These are phyloP conservation scores for Phialocephala subalpina DNA, from an alignment of 2,329 filamentous ascomycete species.

Conservation along the genomic window DNA sequence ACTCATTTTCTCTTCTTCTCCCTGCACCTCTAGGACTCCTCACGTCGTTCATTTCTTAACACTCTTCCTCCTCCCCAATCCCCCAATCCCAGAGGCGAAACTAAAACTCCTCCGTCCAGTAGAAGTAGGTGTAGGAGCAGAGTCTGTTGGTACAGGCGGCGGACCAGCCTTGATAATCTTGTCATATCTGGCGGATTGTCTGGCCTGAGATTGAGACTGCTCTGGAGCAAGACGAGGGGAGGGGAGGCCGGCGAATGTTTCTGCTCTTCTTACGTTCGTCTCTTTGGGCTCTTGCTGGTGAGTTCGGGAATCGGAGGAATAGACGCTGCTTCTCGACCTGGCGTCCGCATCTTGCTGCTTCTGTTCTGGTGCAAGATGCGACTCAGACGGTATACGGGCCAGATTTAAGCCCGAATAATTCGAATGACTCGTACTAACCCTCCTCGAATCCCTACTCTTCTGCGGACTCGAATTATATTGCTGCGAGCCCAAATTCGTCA, in stretches of 20 bases:
- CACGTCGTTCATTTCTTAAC: conserved; percentile 6
- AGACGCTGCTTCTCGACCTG: neutral
- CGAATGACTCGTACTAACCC: neutral
- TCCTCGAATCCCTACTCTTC: neutral
- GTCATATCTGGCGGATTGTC: conserved; percentile 30
- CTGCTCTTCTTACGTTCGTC: neutral
- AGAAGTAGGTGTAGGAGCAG: conserved; percentile 15
- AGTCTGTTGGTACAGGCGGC: conserved; percentile 22
- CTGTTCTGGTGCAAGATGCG: neutral
- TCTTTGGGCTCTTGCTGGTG: neutral
- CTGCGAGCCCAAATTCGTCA: neutral
- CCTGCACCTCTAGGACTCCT: neutral
- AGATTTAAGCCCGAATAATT: conserved; percentile 1
- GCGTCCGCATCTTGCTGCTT: neutral
- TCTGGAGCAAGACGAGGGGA: neutral
- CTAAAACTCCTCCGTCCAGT: conserved; percentile 34
- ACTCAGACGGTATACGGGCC: conserved; percentile 6
- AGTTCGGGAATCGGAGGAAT: neutral
- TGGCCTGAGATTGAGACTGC: neutral
- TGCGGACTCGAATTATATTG: neutral
- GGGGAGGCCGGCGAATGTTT: neutral
- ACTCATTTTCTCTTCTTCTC: neutral
- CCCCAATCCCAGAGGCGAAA: conserved; percentile 13
- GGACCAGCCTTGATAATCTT: conserved; percentile 34
- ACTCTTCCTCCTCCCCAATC: conserved; percentile 14